phyloP scores from a whole-genome alignment of 768 basidiomycete species.

The Xerocomellus amylosporus region DNA sequence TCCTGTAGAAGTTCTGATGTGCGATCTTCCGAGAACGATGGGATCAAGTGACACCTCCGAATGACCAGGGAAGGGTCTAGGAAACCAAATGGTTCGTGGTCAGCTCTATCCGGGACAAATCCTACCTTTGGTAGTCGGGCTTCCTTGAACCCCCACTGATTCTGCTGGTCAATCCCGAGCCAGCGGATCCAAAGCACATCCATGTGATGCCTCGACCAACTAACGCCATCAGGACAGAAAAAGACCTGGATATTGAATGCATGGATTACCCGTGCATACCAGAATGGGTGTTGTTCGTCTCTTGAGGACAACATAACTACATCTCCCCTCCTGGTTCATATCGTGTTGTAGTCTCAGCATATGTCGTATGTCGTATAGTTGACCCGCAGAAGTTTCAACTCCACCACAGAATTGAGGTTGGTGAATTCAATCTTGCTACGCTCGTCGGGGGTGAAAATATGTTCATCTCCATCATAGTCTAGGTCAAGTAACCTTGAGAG shows the following conservation, averaged over 20 bases:
- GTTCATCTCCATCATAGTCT: conserved; percentile 6
- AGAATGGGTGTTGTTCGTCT: conserved; percentile 17
- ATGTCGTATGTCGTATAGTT: conserved; percentile 22
- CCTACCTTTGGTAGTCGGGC: neutral
- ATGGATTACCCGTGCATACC: neutral
- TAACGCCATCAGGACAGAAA: neutral
- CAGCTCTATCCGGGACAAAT: neutral
- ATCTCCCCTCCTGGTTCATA: neutral
- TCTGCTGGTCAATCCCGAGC: neutral
- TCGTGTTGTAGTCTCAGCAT: neutral
- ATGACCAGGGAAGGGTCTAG: neutral
- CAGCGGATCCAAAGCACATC: neutral
- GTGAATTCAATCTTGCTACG: neutral
- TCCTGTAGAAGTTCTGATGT: too few species aligned
- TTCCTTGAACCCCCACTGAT: neutral
- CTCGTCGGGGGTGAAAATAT: conserved; percentile 3
- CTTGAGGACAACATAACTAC: conserved; percentile 11
- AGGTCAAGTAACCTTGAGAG: neutral
- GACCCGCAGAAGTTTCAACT: neutral
- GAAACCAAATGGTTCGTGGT: neutral
- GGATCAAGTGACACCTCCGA: neutral
- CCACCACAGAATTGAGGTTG: neutral
- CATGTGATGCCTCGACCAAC: neutral
- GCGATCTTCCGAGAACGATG: too few species aligned
- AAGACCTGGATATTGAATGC: neutral